Conservation (phyloP, 768 basidiomycete genomes). For the Agrocybe chaxingu region DNA sequence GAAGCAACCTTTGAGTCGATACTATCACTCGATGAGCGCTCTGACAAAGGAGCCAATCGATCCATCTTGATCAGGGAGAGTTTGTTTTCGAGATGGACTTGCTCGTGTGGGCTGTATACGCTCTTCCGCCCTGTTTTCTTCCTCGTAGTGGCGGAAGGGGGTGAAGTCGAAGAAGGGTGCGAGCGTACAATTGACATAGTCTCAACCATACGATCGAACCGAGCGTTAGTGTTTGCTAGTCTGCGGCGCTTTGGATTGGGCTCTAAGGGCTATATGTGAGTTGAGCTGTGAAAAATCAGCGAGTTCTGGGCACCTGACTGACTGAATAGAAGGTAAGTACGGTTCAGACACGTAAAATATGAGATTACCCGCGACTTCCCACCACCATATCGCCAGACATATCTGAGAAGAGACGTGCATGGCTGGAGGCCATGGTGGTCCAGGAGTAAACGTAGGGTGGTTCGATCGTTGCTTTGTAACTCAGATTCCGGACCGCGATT, state of each 20-base stretch:
- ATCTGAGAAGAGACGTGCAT: slow-evolving; percentile 2
- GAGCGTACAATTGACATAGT: slow-evolving; percentile 40
- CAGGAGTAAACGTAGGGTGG: neutral
- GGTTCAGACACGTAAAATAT: too few relatives aligned
- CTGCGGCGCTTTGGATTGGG: slow-evolving; percentile 44
- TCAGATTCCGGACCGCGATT: too few relatives aligned
- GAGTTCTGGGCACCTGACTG: neutral
- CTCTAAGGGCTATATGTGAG: slow-evolving; percentile 4
- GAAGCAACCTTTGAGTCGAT: slow-evolving; percentile 15
- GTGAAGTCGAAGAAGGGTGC: neutral
- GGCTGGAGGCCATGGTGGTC: slow-evolving; percentile 10
- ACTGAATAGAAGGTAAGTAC: too few relatives aligned
- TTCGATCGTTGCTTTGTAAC: too few relatives aligned
- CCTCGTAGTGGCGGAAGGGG: neutral
- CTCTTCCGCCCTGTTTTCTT: slow-evolving; percentile 32
- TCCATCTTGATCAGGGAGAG: slow-evolving; percentile 45
- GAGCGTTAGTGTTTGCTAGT: slow-evolving; percentile 38
- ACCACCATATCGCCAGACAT: neutral
- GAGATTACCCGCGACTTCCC: neutral
- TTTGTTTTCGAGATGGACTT: slow-evolving; percentile 32
- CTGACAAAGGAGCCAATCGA: neutral
- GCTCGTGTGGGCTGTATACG: slow-evolving; percentile 30
- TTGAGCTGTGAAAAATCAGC: neutral
- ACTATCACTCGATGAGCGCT: slow-evolving; percentile 11
- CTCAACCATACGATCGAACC: slow-evolving; percentile 67